phyloP scores from a whole-genome alignment of 2,329 filamentous ascomycete genomes.

The Emergomyces pasteurianus region DNA sequence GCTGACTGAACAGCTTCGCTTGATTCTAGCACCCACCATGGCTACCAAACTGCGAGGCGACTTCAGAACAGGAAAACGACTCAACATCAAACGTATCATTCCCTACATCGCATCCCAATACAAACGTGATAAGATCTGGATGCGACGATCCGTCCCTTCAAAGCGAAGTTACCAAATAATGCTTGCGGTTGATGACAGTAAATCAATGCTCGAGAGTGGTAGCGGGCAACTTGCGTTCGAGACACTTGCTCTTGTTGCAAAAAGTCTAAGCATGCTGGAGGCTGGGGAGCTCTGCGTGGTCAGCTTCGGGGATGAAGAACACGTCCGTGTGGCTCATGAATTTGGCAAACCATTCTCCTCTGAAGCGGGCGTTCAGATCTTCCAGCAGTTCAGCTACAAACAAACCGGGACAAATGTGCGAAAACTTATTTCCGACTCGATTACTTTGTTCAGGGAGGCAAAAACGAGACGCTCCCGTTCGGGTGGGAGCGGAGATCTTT shows the following conservation, averaged over 20 bases:
- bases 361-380: constrained; percentile 69
- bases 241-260: constrained; percentile 81
- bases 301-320: constrained; percentile 62
- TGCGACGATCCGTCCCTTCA: constrained; percentile 79
- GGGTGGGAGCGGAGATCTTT: constrained; percentile 57
- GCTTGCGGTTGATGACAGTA: constrained; percentile 91
- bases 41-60: constrained; percentile 94
- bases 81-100: constrained; percentile 99
- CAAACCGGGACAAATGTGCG: constrained; percentile 80
- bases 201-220: constrained; percentile 76
- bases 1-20: constrained; percentile 83
- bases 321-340: constrained; percentile 73
- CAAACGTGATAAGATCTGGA: constrained; percentile 99
- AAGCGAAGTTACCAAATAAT: constrained; percentile 96
- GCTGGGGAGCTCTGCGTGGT: constrained; percentile 86
- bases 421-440: constrained; percentile 62
- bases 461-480: constrained; percentile 45
- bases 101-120: constrained; percentile 97
- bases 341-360: constrained; percentile 72
- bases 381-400: constrained; percentile 73
- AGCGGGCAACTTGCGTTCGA: constrained; percentile 78
- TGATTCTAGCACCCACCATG: constrained; percentile 88
- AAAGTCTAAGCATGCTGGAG: constrained; percentile 82
- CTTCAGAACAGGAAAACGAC: constrained; percentile 91
- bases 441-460: constrained; percentile 70